These are phyloP conservation scores for Elasticomyces elasticus DNA, from an alignment of 495 filamentous ascomycete genomes.

Conservation along the genomic window DNA sequence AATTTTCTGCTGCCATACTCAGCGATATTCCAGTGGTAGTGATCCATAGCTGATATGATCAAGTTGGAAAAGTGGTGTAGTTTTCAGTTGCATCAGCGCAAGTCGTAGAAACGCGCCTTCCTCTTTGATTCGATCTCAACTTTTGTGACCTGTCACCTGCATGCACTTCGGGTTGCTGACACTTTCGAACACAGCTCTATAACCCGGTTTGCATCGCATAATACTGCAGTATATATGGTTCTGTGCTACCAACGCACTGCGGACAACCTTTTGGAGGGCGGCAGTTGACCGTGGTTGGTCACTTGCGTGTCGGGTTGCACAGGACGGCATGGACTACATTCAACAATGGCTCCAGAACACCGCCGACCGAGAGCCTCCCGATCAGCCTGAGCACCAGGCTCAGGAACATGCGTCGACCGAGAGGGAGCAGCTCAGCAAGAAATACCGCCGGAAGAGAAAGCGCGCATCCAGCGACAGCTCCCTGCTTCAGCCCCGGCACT, in stretches of 20 bases:
- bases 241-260: neutral
- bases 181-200: neutral
- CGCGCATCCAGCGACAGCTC: conserved; percentile 30
- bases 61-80: no score
- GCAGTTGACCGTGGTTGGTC: neutral
- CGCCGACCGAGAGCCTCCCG: conserved; percentile 16
- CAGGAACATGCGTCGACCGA: neutral
- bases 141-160: neutral
- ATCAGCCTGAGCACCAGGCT: neutral
- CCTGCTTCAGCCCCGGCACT: conserved; percentile 15
- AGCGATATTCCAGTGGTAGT: no score
- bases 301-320: neutral
- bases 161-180: neutral
- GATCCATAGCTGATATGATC: no score
- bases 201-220: neutral
- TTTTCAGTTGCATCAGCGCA: neutral
- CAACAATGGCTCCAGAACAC: conserved; percentile 14
- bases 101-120: neutral
- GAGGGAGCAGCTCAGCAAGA: neutral
- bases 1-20: no score
- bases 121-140: neutral
- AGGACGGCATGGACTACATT: conserved; percentile 18
- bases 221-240: neutral
- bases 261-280: neutral
- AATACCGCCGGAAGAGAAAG: conserved; percentile 22